A percentile compares a stretch with the other conserved stretches of the same genome.
Evolutionary conservation across 805 yeast genomes (phyloP).

Genomic region (Hemisphaericaspora nanyangensis): DNA sequence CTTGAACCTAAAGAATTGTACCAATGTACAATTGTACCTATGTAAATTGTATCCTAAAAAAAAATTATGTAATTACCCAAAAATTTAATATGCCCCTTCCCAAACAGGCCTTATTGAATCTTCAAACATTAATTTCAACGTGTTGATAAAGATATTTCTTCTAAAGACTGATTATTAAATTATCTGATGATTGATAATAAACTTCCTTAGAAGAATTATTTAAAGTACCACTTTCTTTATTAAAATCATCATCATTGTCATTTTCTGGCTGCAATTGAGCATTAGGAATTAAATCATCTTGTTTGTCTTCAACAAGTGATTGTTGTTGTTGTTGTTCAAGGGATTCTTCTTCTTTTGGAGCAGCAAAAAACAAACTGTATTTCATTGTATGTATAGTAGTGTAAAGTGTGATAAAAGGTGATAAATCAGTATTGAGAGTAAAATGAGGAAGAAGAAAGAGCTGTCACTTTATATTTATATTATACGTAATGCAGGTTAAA

Average conservation of each 20-base stretch:
- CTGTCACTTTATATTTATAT: too few relatives aligned
- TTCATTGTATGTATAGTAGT: not conserved
- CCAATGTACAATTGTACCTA: too few relatives aligned
- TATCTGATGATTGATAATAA: conserved; percentile 23
- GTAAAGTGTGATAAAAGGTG: not conserved
- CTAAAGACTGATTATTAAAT: conserved; percentile 19
- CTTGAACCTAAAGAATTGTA: too few relatives aligned
- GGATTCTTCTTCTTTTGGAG: not conserved
- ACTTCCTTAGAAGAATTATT: conserved; percentile 1
- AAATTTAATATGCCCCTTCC: too few relatives aligned
- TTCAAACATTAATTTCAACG: too few relatives aligned
- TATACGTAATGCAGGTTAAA: too few relatives aligned
- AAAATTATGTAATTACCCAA: too few relatives aligned
- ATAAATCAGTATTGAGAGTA: too few relatives aligned
- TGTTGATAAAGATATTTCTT: too few relatives aligned
- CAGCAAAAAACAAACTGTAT: not conserved
- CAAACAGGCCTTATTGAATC: too few relatives aligned
- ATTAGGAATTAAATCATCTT: not conserved
- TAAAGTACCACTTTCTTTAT: not conserved
- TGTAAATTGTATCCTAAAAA: too few relatives aligned
- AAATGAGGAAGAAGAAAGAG: too few relatives aligned
- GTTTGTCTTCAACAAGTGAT: not conserved
- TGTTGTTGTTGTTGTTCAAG: not conserved
- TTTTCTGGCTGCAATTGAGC: not conserved
- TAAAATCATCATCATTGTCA: not conserved